Conservation (phyloP, 257 asterid genomes). For the Scutellaria minor region DNA sequence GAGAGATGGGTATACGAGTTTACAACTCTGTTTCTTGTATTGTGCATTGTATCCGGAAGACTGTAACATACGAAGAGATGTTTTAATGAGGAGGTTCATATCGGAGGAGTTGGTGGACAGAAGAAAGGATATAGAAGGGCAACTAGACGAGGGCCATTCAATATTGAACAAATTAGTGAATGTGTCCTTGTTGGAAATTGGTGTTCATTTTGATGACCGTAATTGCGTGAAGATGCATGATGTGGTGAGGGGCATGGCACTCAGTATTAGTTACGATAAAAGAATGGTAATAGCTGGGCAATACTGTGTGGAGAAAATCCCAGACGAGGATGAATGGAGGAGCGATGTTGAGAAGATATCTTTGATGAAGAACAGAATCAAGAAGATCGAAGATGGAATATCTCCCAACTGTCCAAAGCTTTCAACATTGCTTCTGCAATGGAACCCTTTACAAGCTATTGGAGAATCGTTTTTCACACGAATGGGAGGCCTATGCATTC, state of each 20-base stretch:
- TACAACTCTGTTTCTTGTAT: conserved; percentile 30
- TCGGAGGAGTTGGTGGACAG: conserved; percentile 30
- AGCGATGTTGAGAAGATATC: conserved; percentile 31
- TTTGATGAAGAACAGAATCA: background rate
- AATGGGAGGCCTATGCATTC: conserved; percentile 17
- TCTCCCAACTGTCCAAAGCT: conserved; percentile 37
- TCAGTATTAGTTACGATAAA: conserved; percentile 8
- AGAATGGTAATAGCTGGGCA: conserved; percentile 19
- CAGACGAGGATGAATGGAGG: conserved; percentile 20
- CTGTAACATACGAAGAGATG: background rate
- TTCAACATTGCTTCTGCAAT: background rate
- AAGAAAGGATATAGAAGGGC: conserved; percentile 23
- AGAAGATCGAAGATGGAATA: background rate
- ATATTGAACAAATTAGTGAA: conserved; percentile 29
- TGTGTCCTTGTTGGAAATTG: conserved; percentile 29
- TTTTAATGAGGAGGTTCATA: conserved; percentile 3
- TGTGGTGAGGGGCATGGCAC: conserved; percentile 37
- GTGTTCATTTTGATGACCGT: background rate
- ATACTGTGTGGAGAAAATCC: background rate
- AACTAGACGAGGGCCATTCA: conserved; percentile 11
- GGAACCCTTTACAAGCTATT: background rate
- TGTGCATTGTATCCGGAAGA: conserved; percentile 39
- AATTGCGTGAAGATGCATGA: conserved; percentile 33
- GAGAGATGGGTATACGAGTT: background rate
- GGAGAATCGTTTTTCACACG: conserved; percentile 7